Evolutionary conservation across 1,284 basidiomycete species (phyloP), one percentile per base, ranked within the genome.

Genomic region (Ustilago crameri): DNA sequence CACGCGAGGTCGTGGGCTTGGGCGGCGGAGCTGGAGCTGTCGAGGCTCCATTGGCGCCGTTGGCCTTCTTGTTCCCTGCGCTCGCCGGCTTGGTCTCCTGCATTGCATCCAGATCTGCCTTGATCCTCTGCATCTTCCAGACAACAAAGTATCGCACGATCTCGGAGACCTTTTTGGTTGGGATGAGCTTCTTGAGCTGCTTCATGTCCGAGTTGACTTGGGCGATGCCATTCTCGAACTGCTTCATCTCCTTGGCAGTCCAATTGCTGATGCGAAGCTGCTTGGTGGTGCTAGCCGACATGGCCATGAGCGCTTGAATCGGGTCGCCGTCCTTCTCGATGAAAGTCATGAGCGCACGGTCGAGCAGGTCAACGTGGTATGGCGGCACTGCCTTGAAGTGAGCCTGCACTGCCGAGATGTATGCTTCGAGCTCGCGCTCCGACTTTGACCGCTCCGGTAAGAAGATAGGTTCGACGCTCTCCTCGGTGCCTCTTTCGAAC

Each of bases 291-390:
- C 67, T 75, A 5, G 57, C 44, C 2, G 91, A 89, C n/a, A 86
- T 82, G 67, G 88, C 89, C 85, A 89, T 90, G 89, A 91, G 92
- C 90, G 93, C 74, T 4, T 93, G 91, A 27, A 52, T 59, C 7
- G 83, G 93, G 93, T 70, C 94, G 87, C 44, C 93, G 87, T 88
- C 89, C 20, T 86, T 86, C 52, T 44, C 71, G 65, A 35, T 94
- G 87, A 40, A 90, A 89, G 82, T 91, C 91, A 5, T 91, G 91
- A 50, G 92, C 90, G 84, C 91, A 90, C 92, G 91, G 93, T 93
- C 92, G 86, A 87, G 9, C 89, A 91, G 70, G 90, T 90, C 63
- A 88, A 88, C 23, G 89, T 92, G 51, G 89, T 87, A 83, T 91
- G 71, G 52, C 3, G 62, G 65, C 0, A 74, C 47, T 9, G 50